Evolutionary conservation across 495 filamentous ascomycete genomes (phyloP).

Genomic region (Neurospora sp.): DNA sequence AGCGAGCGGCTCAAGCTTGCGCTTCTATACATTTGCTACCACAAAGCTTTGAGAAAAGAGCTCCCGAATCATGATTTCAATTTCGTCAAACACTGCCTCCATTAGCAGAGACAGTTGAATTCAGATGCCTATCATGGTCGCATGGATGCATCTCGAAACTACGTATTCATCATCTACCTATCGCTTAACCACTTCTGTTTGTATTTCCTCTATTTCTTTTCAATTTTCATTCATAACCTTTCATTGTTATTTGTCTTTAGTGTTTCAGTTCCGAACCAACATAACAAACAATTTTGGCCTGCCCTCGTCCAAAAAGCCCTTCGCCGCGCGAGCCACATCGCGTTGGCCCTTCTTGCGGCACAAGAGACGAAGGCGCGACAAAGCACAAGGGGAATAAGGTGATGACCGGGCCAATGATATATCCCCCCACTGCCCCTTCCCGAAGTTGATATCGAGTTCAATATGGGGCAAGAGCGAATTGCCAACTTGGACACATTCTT

Average conservation of each 20-base stretch:
- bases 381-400: not conserved
- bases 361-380: not conserved
- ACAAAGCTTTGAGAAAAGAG: not conserved
- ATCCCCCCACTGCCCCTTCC: not conserved
- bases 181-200: too few relatives aligned
- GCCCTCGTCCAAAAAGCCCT: not conserved
- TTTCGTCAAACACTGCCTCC: not conserved
- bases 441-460: too few relatives aligned
- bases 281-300: not conserved
- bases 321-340: not conserved
- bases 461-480: too few relatives aligned
- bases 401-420: not conserved
- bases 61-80: not conserved
- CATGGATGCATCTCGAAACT: not conserved
- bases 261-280: too few relatives aligned
- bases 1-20: not conserved
- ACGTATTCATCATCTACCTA: too few relatives aligned
- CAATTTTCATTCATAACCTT: too few relatives aligned
- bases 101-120: not conserved
- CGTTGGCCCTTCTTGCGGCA: not conserved
- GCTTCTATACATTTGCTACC: not conserved
- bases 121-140: not conserved
- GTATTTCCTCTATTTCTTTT: too few relatives aligned
- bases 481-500: too few relatives aligned
- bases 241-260: too few relatives aligned